Conservation (phyloP, 345 rosid species). For the Pelargonium nanum region DNA sequence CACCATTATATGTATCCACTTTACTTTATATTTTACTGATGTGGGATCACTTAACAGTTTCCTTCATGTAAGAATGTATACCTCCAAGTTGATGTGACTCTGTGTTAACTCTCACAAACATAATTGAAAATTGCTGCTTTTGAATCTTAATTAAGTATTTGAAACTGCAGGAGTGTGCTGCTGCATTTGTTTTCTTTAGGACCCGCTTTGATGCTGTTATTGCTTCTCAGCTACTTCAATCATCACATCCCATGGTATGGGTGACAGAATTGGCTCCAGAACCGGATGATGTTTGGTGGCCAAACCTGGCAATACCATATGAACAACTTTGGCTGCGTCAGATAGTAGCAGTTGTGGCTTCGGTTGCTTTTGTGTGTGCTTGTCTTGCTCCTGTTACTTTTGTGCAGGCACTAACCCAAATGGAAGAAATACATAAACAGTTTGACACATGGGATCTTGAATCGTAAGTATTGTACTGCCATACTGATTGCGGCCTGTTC, state of each 20-base stretch:
- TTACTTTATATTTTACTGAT: no score
- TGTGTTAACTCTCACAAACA: neutral
- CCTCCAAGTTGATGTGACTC: neutral
- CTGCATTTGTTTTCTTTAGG: constrained; percentile 88
- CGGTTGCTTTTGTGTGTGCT: constrained; percentile 59
- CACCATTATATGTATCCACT: no score
- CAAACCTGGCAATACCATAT: constrained; percentile 70
- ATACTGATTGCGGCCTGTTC: neutral
- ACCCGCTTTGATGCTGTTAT: constrained; percentile 76
- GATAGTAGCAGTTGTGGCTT: constrained; percentile 48
- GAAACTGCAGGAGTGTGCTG: constrained; percentile 68
- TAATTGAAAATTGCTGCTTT: neutral
- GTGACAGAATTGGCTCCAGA: constrained; percentile 85
- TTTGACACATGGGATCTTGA: constrained; percentile 42
- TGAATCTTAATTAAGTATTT: neutral
- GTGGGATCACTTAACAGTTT: no score
- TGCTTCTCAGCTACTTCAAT: constrained; percentile 72
- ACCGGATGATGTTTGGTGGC: constrained; percentile 87
- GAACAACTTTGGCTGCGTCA: constrained; percentile 82
- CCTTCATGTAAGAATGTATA: neutral
- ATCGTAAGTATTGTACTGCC: constrained; percentile 35
- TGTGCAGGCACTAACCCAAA: constrained; percentile 77
- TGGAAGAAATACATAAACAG: constrained; percentile 33
- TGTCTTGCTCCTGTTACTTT: constrained; percentile 70
- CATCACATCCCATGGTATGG: constrained; percentile 93